These are phyloP conservation scores for Solanum etuberosum DNA, from an alignment of 257 asterid species.

Conservation along the genomic window DNA sequence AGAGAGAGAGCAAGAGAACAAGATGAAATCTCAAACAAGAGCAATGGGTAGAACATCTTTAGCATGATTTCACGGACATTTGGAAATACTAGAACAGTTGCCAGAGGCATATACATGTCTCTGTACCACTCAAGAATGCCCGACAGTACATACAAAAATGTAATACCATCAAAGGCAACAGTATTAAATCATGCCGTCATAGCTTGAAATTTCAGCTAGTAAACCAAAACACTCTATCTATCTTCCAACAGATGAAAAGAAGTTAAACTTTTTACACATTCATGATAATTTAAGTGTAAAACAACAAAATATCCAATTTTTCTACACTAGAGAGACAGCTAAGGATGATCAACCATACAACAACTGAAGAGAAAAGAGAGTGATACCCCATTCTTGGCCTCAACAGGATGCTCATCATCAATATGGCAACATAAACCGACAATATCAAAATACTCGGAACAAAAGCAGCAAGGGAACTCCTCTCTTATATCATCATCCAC, in stretches of 20 bases:
- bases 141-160: not conserved
- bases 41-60: not conserved
- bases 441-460: conserved; percentile 64
- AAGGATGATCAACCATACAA: not conserved
- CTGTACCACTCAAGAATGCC: not conserved
- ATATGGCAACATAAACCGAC: conserved; percentile 84
- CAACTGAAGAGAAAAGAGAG: not conserved
- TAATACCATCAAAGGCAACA: not conserved
- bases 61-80: not conserved
- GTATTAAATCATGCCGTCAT: not conserved
- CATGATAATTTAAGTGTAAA: not conserved
- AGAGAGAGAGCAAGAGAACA: not conserved
- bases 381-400: conserved; percentile 65
- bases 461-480: conserved; percentile 77
- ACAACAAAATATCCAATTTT: not conserved
- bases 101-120: not conserved
- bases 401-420: conserved; percentile 82
- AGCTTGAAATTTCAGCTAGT: not conserved
- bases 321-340: not conserved
- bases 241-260: not conserved
- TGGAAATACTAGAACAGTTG: not conserved
- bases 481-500: conserved; percentile 61
- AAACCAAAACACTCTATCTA: not conserved
- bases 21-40: not conserved
- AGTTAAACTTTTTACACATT: not conserved